These are phyloP conservation scores for Aphanoascus verrucosus DNA, from an alignment of 2,329 filamentous ascomycete species.

Conservation along the genomic window DNA sequence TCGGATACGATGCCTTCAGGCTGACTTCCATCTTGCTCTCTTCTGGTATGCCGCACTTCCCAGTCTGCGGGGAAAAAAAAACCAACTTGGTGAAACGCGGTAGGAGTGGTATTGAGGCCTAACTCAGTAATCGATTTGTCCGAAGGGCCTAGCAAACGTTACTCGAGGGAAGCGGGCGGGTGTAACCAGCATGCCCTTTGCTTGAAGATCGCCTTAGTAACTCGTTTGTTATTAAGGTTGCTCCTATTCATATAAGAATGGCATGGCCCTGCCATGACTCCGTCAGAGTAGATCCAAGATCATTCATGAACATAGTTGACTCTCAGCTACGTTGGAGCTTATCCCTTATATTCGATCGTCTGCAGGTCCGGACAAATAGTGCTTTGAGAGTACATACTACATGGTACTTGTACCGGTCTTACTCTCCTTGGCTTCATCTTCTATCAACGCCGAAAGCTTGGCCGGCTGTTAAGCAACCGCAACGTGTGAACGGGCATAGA, in stretches of 20 bases:
- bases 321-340: neutral
- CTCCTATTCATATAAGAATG: neutral
- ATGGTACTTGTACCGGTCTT: neutral
- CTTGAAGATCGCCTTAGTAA: neutral
- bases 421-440: neutral
- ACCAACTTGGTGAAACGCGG: conserved; percentile 6
- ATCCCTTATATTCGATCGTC: neutral
- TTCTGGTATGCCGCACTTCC: neutral
- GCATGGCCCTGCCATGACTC: neutral
- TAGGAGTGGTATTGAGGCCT: neutral
- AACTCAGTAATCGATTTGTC: conserved; percentile 3
- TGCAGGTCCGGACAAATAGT: neutral
- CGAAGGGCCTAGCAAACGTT: conserved; percentile 1
- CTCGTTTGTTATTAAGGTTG: neutral
- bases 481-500: no score
- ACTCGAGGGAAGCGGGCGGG: conserved; percentile 8
- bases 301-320: neutral
- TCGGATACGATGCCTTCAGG: neutral
- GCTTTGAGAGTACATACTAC: neutral
- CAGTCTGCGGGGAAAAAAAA: neutral
- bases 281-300: neutral
- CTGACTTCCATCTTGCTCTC: neutral
- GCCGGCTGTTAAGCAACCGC: no score
- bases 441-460: neutral
- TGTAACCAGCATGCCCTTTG: conserved; percentile 1